Conservation (phyloP, 1,284 basidiomycete species). For the Microbotryomycetes sp. region DNA sequence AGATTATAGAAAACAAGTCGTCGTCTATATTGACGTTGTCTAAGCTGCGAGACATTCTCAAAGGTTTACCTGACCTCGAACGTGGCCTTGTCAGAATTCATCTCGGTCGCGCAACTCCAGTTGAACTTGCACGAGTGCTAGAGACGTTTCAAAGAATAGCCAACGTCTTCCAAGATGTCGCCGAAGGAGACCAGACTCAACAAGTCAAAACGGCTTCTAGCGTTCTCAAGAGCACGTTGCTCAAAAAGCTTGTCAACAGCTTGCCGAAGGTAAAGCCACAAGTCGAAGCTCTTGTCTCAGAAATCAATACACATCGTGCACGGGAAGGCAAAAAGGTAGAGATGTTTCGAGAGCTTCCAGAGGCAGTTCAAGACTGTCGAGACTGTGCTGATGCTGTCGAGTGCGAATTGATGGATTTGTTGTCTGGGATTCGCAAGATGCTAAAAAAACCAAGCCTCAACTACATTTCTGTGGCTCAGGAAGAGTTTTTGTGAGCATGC, state of each 20-base stretch:
- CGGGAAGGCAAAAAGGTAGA: slow-evolving; percentile 61
- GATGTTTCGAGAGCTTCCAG: slow-evolving; percentile 50
- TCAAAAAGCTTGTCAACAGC: slow-evolving; percentile 64
- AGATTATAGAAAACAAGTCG: slow-evolving; percentile 54
- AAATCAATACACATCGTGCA: slow-evolving; percentile 60
- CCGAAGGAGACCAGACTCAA: neutral
- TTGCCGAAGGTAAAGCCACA: slow-evolving; percentile 60
- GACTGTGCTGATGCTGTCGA: slow-evolving; percentile 60
- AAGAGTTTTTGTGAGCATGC: slow-evolving; percentile 42
- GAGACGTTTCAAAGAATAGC: slow-evolving; percentile 67
- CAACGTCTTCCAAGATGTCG: slow-evolving; percentile 55
- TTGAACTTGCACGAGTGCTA: slow-evolving; percentile 72
- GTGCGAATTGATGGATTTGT: slow-evolving; percentile 65
- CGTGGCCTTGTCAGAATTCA: slow-evolving; percentile 82
- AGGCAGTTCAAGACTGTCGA: slow-evolving; percentile 24
- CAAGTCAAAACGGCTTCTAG: slow-evolving; percentile 20
- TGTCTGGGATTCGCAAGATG: slow-evolving; percentile 64
- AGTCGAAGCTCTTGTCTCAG: slow-evolving; percentile 43
- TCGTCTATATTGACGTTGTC: slow-evolving; percentile 48
- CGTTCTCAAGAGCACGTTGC: slow-evolving; percentile 57
- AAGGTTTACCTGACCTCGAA: slow-evolving; percentile 76
- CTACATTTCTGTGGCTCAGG: slow-evolving; percentile 56
- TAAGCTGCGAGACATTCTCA: slow-evolving; percentile 63
- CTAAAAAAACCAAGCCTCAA: slow-evolving; percentile 69
- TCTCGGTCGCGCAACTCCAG: slow-evolving; percentile 72